These are phyloP conservation scores for Hyaloscypha variabilis DNA, from an alignment of 495 filamentous ascomycete species.

Conservation along the genomic window DNA sequence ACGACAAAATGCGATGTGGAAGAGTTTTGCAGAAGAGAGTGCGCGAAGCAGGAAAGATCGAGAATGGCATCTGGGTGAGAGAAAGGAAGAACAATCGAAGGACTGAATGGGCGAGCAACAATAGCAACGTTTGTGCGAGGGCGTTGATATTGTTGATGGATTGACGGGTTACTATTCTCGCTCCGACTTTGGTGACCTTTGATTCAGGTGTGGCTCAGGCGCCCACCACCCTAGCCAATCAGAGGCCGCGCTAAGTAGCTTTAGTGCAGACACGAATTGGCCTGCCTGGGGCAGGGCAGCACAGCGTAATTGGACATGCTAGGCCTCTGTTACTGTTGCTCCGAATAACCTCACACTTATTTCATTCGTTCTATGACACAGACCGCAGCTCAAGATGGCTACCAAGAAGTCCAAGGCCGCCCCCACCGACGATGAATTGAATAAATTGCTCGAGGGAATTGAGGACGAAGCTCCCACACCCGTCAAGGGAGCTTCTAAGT, in stretches of 20 bases:
- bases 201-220: slow-evolving; percentile 5
- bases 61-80: background rate
- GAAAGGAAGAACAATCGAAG: background rate
- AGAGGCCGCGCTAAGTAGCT: background rate
- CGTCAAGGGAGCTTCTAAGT: slow-evolving; percentile 47
- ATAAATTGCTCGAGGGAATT: slow-evolving; percentile 66
- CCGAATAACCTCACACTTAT: background rate
- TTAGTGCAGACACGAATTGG: background rate
- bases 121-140: slow-evolving; percentile 1
- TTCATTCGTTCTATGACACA: background rate
- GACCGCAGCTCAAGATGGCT: slow-evolving; percentile 25
- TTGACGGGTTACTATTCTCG: background rate
- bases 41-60: slow-evolving; percentile 3
- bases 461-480: slow-evolving; percentile 54
- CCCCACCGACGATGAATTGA: slow-evolving; percentile 76
- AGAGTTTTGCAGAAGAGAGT: slow-evolving; percentile 1
- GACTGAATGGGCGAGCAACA: slow-evolving; percentile 8
- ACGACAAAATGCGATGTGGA: background rate
- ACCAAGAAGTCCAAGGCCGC: slow-evolving; percentile 45
- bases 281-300: background rate
- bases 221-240: background rate
- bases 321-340: background rate
- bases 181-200: background rate
- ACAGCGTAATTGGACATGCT: background rate
- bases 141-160: slow-evolving; percentile 2